Evolutionary conservation across 169 alveolate genomes (phyloP), one percentile per base, ranked within the genome.

Genomic region (Cryptosporidium meleagridis): DNA sequence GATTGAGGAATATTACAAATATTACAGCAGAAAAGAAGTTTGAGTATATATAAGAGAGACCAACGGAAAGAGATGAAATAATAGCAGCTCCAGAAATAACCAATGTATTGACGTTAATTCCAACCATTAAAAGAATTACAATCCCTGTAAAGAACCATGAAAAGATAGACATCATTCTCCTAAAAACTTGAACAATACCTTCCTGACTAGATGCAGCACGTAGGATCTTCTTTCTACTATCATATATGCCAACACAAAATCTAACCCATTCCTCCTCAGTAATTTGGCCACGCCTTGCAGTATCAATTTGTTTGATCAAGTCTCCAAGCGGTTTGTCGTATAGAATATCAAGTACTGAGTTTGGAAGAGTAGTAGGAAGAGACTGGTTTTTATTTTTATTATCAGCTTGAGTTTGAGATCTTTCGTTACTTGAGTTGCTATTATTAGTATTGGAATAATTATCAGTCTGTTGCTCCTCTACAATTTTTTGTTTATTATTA

Each of bases 51-150:
- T 94, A 93, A 65, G 94, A 94, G 44, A 95, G 87, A 10, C 95
- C 95, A n/a, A 95, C 97, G 1, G 97, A 94, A 8, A 95, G 69
- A 1, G 97, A 95, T 33, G 97, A 94, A 33, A 95, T 85, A 67
- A 95, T 89, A 1, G 97, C 97, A 21, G 97, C 97, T 0, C 97
- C 97, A 6, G 97, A 95, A 9, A 95, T 96, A 21, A 95, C 94
- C 61, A 95, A 91, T 23, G 96, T 95, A 91, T 95, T 96, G 5
- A 94, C 94, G 29, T 95, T 92, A 14, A 95, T 94, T 5, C 97
- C 97, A 70, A 94, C 93, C 68, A 94, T 92, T 67, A 94, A 92
- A 45, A 95, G 91, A 69, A 95, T 85, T 26, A 91, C 92, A 65
- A 95, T 95, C 0, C 92, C 84, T 5, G 96, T 94, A 23, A 93